phyloP scores from a whole-genome alignment of 805 yeast genomes.

The Saturnispora halmiae region DNA sequence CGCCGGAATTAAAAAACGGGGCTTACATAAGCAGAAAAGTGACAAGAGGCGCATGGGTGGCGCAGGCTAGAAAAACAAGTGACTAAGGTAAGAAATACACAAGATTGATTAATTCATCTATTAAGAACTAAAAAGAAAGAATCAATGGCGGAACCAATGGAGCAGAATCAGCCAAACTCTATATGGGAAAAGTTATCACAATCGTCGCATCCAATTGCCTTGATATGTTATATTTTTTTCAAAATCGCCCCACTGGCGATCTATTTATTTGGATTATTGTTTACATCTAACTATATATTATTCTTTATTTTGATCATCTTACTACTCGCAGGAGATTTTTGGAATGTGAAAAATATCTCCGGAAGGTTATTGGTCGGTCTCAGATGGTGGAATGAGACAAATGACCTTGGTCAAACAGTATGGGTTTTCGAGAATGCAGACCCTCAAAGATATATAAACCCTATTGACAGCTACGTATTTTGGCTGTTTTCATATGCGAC shows the following conservation, averaged over 20 bases:
- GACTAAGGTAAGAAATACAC: too few species aligned
- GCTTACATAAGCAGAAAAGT: too few species aligned
- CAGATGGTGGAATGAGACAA: conserved; percentile 94
- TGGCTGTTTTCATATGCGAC: conserved; percentile 73
- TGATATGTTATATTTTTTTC: conserved; percentile 52
- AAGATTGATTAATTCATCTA: too few species aligned
- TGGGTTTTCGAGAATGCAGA: conserved; percentile 90
- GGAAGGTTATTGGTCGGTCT: conserved; percentile 87
- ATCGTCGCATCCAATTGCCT: conserved; percentile 79
- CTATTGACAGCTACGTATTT: conserved; percentile 82
- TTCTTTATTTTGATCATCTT: conserved; percentile 73
- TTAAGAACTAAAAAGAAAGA: too few species aligned
- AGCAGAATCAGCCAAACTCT: conserved; percentile 20
- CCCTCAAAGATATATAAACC: conserved; percentile 64
- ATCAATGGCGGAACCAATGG: background rate
- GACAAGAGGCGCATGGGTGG: too few species aligned
- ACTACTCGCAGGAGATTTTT: conserved; percentile 79
- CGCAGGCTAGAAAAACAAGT: too few species aligned
- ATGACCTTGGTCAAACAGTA: conserved; percentile 51
- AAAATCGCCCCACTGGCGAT: conserved; percentile 54
- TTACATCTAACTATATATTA: conserved; percentile 58
- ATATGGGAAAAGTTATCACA: conserved; percentile 44
- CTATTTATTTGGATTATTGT: conserved; percentile 62
- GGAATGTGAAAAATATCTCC: conserved; percentile 86
- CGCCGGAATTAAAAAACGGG: too few species aligned